These are phyloP conservation scores for Aureobasidium namibiae DNA, from an alignment of 2,329 filamentous ascomycete species.

Conservation along the genomic window DNA sequence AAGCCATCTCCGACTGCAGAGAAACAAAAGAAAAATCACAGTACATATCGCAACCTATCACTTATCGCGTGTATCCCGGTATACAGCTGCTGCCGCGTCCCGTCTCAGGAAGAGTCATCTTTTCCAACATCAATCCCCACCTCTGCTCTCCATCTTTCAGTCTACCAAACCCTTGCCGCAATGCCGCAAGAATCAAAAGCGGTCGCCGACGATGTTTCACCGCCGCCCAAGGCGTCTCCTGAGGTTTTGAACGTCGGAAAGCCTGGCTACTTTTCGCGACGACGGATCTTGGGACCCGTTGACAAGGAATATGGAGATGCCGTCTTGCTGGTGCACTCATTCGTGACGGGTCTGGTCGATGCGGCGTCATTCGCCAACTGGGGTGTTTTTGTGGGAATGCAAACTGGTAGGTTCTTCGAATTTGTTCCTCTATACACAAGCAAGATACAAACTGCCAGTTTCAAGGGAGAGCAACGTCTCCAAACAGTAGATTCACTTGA, in stretches of 20 bases:
- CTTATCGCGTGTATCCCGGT: background rate
- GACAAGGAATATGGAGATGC: conserved; percentile 24
- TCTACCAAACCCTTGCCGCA: background rate
- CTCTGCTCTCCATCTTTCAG: background rate
- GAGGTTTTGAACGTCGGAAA: background rate
- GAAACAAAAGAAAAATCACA: background rate
- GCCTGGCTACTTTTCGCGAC: conserved; percentile 20
- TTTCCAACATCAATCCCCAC: background rate
- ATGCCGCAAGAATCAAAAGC: conserved; percentile 10
- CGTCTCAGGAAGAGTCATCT: background rate
- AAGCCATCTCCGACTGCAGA: background rate
- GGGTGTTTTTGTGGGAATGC: conserved; percentile 45
- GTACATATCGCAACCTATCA: background rate
- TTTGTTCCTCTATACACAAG: background rate
- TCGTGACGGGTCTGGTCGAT: conserved; percentile 41
- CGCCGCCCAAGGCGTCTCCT: background rate
- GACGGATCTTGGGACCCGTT: conserved; percentile 23
- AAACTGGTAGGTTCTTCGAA: conserved; percentile 34
- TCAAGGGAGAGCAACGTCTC: background rate
- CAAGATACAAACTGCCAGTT: background rate
- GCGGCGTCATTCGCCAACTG: conserved; percentile 41
- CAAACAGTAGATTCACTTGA: background rate
- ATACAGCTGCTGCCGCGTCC: background rate
- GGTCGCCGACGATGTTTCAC: background rate
- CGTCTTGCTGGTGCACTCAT: conserved; percentile 33